phyloP scores from a whole-genome alignment of 2,329 filamentous ascomycete species.

The Alternaria panax region DNA sequence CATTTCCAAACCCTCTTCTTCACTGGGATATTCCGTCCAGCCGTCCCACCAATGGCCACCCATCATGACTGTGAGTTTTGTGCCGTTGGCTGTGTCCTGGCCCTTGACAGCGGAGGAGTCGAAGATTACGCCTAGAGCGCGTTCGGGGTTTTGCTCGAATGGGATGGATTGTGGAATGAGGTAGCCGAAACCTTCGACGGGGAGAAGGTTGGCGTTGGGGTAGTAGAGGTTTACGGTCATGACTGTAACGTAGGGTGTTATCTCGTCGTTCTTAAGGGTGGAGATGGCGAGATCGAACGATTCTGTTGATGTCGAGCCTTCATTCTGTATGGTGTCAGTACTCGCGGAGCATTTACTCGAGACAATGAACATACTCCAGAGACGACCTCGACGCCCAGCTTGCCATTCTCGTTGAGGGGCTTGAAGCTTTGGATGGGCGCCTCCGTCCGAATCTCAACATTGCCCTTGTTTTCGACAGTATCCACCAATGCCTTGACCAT shows the following conservation, averaged over 20 bases:
- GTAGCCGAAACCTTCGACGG: slow-evolving; percentile 83
- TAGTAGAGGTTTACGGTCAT: slow-evolving; percentile 95
- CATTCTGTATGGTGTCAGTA: slow-evolving; percentile 26
- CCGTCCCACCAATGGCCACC: slow-evolving; percentile 91
- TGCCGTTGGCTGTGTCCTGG: slow-evolving; percentile 68
- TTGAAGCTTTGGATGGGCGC: slow-evolving; percentile 36
- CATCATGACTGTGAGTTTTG: slow-evolving; percentile 92
- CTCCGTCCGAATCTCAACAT: slow-evolving; percentile 51
- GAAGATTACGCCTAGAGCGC: slow-evolving; percentile 89
- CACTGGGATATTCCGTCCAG: slow-evolving; percentile 66
- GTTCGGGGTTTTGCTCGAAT: slow-evolving; percentile 77
- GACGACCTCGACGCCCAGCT: slow-evolving; percentile 32
- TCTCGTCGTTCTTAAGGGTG: slow-evolving; percentile 52
- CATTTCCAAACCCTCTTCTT: slow-evolving; percentile 72
- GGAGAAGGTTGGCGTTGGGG: slow-evolving; percentile 67
- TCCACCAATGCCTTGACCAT: slow-evolving; percentile 48
- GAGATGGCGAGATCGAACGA: slow-evolving; percentile 44
- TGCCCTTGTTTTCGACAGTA: slow-evolving; percentile 47
- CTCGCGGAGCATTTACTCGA: neutral
- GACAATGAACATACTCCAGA: slow-evolving; percentile 29
- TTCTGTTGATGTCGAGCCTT: slow-evolving; percentile 20
- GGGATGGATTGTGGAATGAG: slow-evolving; percentile 80
- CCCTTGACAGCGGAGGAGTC: slow-evolving; percentile 73
- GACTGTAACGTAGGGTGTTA: slow-evolving; percentile 75
- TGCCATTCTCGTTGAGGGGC: slow-evolving; percentile 14